A percentile compares a stretch with the other conserved stretches of the same genome.
Evolutionary conservation across 345 rosid species (phyloP).

Genomic region (Eucalyptus urophylla): DNA sequence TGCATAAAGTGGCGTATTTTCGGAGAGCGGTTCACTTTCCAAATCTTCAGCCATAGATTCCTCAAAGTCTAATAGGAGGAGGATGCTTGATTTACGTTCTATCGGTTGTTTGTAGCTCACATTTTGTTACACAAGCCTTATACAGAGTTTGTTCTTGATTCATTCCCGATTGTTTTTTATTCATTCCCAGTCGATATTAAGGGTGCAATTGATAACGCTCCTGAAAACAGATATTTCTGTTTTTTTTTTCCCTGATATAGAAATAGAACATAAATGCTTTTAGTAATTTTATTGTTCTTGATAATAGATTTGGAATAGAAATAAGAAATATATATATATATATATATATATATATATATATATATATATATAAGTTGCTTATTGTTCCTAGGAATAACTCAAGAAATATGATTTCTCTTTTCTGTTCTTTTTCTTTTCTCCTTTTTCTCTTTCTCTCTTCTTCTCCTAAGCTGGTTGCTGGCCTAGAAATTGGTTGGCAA

Average conservation of each 20-base stretch:
- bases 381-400: rapidly evolving
- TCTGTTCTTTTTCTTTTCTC: too few species aligned
- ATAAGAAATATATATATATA: too few species aligned
- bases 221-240: rapidly evolving
- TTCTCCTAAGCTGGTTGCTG: rapidly evolving
- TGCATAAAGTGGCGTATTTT: not conserved
- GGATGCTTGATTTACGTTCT: not conserved
- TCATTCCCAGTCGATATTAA: not conserved
- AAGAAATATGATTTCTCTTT: too few species aligned
- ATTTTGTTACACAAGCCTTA: not conserved
- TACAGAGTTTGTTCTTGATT: not conserved
- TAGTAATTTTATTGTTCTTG: too few species aligned
- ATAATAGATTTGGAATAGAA: rapidly evolving
- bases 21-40: not conserved
- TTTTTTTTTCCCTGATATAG: too few species aligned
- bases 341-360: too few species aligned
- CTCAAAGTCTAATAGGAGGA: not conserved
- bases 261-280: rapidly evolving
- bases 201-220: rapidly evolving
- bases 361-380: too few species aligned
- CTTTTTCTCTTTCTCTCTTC: too few species aligned
- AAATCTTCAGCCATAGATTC: not conserved
- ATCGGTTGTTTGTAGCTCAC: not conserved
- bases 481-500: rapidly evolving
- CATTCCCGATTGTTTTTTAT: not conserved